Base-by-base conservation (phyloP, 306 rosid species). In the Castanospermum australe region DNA sequence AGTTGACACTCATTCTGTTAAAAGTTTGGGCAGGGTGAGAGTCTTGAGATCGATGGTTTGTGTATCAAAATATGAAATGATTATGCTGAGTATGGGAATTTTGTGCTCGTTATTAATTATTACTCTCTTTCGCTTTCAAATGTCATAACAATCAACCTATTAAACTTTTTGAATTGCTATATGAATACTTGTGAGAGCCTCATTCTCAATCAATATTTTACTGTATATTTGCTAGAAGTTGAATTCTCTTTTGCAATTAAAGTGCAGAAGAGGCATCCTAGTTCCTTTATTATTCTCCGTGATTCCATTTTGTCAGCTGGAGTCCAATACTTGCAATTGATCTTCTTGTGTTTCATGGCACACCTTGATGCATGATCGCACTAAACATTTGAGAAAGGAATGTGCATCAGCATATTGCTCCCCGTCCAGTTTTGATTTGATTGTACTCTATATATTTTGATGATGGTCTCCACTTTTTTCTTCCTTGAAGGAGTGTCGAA, bases 231-330 rank as follows among this genome's bases (percentile, higher is more conserved):
- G 11, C 15, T 45, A 59, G 15, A 68, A 68, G 75, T 79, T 84
- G 78, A 73, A 79, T 78, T 75, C 74, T 68, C 65, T 12, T 61
- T 47, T 68, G 45, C 79, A 42, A 56, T 48, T 2, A 2, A 33
- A 68, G 42, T 83, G 73, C 42, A 25, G 50, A 73, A 5, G 73
- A 66, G 83, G 77, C 77, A 73, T 79, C 72, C 33, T 72, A 65
- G 73, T 56, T 48, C 81, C 87, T 80, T 84, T 55, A 81, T 25
- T 54, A 36, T 25, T 61, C 21, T 28, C 80, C 91, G 72, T 84
- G 86, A 63, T 51, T 75, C 15, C 59, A 81, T 82, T 87, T 82
- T 89, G 70, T 87, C 88, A 8, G 68, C 88, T 83, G 83, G 11
- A 12, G 62, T 67, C 28, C 36, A 17, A 71, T 62, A 38, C 61